Percentiles rank a stretch among this genome's conserved stretches.
Evolutionary conservation across 805 yeast genomes (phyloP).

Genomic region (Suhomyces tanzawaensis): DNA sequence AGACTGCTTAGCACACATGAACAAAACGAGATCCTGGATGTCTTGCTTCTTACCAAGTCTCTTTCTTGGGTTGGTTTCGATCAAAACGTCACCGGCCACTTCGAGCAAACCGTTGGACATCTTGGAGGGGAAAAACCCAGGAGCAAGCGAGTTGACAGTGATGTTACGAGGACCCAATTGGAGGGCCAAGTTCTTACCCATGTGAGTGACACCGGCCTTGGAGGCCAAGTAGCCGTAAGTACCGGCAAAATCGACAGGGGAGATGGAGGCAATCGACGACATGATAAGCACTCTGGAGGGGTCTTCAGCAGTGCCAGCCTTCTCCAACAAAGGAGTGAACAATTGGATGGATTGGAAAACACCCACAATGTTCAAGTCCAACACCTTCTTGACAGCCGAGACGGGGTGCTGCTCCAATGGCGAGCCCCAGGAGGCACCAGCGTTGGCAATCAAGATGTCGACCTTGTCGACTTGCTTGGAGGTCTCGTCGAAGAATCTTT

Average conservation of each 20-base stretch:
- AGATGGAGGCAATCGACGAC: constrained; percentile 62
- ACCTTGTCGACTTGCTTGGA: constrained; percentile 41
- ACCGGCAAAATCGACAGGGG: constrained; percentile 47
- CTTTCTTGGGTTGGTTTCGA: constrained; percentile 53
- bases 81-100: constrained; percentile 47
- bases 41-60: constrained; percentile 65
- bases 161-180: constrained; percentile 66
- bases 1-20: constrained; percentile 52
- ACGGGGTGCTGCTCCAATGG: constrained; percentile 60
- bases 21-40: constrained; percentile 53
- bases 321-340: constrained; percentile 55
- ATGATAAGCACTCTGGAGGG: constrained; percentile 65
- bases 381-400: constrained; percentile 58
- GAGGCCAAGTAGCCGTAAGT: constrained; percentile 72
- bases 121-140: constrained; percentile 75
- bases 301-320: constrained; percentile 50
- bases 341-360: constrained; percentile 66
- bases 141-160: constrained; percentile 69
- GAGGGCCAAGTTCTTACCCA: constrained; percentile 60
- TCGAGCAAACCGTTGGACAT: constrained; percentile 67
- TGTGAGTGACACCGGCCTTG: constrained; percentile 70
- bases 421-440: constrained; percentile 81
- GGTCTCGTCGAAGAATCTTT: constrained; percentile 42
- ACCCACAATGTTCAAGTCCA: constrained; percentile 62
- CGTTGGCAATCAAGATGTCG: constrained; percentile 69